Evolutionary conservation across 768 basidiomycete genomes (phyloP), one percentile per base, ranked within the genome.

Genomic region (Phanerochaete sordida): DNA sequence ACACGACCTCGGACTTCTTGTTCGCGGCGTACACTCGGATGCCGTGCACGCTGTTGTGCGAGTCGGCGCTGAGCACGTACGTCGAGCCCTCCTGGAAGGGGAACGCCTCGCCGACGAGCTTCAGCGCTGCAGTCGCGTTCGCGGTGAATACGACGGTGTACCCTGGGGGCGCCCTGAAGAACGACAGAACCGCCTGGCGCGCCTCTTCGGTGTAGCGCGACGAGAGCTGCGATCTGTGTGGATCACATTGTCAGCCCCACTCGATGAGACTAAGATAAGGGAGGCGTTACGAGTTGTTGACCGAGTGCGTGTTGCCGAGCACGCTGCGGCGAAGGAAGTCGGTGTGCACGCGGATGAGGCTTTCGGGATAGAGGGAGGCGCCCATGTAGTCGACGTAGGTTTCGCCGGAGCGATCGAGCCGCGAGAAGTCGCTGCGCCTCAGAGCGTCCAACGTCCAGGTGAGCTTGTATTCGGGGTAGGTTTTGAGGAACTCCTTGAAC

Each of bases 381-480:
- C 91, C 91, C 89, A 93, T 93, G 64, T 89, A 93, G 67, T 93
- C 91, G 61, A 91, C 86, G 60, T 93, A 93, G 9, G 86, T 87
- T 74, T 92, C 89, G 6, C 83, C 83, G 9, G 76, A 74, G 13
- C 79, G 80, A 61, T 72, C 69, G 19, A 76, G 69, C 27, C 74
- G 61, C 24, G 65, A 57, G 56, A 72, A 74, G 61, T 76, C 73
- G 53, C 66, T 70, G 39, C 69, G 62, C 23, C 75, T 65, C 27
- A 76, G 70, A 7, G 67, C 64, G 59, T 76, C 75, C 35, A 76
- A 64, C 53, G 69, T 67, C 66, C 70, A 69, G 16, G 74, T 74
- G 45, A 68, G 64, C 31, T 65, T 63, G 59, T 74, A 76, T 56
- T 71, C 68, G 11, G 75, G 73, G 64, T 72, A 73, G 43, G 65